These are phyloP conservation scores for Stramenopiles sp. DNA, from an alignment of 352 stramenopile species.

Conservation along the genomic window DNA sequence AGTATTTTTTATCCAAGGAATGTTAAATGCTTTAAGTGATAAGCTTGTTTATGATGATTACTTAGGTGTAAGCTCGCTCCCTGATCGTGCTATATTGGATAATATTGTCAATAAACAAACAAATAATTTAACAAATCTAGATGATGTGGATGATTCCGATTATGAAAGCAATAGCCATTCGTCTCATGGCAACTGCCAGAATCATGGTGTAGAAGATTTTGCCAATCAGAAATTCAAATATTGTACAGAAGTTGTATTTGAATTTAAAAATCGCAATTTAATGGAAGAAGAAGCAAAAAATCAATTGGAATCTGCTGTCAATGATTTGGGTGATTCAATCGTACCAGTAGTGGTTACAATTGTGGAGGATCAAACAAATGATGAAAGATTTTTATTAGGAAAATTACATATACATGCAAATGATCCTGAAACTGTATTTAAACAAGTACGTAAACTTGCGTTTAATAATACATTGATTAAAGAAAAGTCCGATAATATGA, in stretches of 20 bases:
- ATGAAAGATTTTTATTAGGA: neutral
- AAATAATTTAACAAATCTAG: neutral
- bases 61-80: neutral
- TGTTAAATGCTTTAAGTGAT: neutral
- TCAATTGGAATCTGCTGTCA: neutral
- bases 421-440: neutral
- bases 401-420: neutral
- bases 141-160: too few species aligned
- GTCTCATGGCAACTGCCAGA: too few species aligned
- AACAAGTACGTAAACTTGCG: too few species aligned
- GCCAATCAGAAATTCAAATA: neutral
- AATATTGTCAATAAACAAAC: neutral
- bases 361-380: neutral
- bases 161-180: too few species aligned
- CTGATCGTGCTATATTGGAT: neutral
- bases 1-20: conserved; percentile 15
- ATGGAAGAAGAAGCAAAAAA: neutral
- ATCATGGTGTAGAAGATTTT: too few species aligned
- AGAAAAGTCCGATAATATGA: too few species aligned
- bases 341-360: neutral
- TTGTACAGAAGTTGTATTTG: neutral
- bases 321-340: neutral
- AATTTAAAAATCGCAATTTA: neutral
- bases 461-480: too few species aligned
- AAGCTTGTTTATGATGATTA: neutral